These are phyloP conservation scores for Colletotrichum chlorophyti DNA, from an alignment of 2,329 filamentous ascomycete genomes.

Conservation along the genomic window DNA sequence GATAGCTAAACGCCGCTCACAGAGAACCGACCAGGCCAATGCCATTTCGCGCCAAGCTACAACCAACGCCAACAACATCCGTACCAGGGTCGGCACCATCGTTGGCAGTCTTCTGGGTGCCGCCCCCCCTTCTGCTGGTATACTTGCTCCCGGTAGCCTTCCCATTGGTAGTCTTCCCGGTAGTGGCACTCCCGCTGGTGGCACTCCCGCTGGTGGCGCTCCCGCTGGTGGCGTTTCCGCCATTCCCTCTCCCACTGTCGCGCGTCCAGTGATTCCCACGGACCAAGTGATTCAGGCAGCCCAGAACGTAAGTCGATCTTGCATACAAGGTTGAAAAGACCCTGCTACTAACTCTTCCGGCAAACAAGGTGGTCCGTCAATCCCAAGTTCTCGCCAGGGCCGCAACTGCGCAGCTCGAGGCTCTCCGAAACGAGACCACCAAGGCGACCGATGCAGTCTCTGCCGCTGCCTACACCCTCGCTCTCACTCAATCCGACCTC, in stretches of 20 bases:
- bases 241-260: not conserved
- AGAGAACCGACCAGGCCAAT: constrained; percentile 4
- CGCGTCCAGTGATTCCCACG: not conserved
- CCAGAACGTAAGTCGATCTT: not conserved
- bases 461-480: not conserved
- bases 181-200: too few species aligned
- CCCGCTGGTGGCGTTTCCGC: not conserved
- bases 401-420: not conserved
- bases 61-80: not conserved
- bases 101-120: not conserved
- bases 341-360: not conserved
- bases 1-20: not conserved
- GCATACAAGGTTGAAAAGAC: not conserved
- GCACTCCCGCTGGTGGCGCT: not conserved
- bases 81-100: not conserved
- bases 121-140: too few species aligned
- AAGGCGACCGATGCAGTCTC: not conserved
- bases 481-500: not conserved
- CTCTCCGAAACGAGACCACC: not conserved
- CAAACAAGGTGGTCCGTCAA: not conserved
- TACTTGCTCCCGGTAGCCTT: too few species aligned
- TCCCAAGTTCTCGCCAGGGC: not conserved
- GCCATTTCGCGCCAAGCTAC: constrained; percentile 2
- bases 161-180: too few species aligned
- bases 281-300: not conserved